Base-by-base conservation (phyloP, 139 green algal species). In the Edaphochlamys debaryana region DNA sequence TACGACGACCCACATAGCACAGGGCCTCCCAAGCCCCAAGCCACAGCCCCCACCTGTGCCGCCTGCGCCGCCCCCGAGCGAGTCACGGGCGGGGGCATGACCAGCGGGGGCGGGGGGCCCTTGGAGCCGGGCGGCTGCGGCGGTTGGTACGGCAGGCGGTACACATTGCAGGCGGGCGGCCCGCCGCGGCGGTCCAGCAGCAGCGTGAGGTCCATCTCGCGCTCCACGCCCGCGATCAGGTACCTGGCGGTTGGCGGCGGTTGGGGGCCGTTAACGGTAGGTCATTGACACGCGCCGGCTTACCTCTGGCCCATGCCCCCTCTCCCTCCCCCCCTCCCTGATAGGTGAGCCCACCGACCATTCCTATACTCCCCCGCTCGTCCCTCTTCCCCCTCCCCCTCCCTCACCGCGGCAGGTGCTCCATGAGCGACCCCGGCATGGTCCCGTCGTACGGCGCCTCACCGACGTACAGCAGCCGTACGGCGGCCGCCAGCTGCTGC, bases 361-460 rank as follows among this genome's bases (percentile, higher is more conserved):
- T n/a, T n/a, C n/a, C n/a, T n/a, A n/a, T n/a, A n/a, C n/a, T n/a
- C 56, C 56, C 23, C 27, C 30, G 23, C 27, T 23, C 56, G 22
- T 66, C 23, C 23, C 23, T 66, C 11, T 6, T 20, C 23, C 45
- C 45, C 45, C 13, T 54, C 11, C 45, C 62, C n/a, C n/a, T 1
- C 62, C 8, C 32, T 27, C 32, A 80, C 73, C 73, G 34, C 34
- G 73, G 73, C 41, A 82, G 60, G 42, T 82, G 75, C n/a, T 82
- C 75, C 75, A 82, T 62, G 23, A 82, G 75, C 1, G 75, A 62
- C 2, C 75, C 75, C n/a, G 75, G 75, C 75, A 63, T 73, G 36
- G 41, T 63, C 17, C 62, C 75, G n/a, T 82, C 75, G 75, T 82
- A 82, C 60, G 75, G 75, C 62, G 62, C 75, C 63, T 82, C 75